Conservation (phyloP, 179 eudicot species). For the Spinacia oleracea region DNA sequence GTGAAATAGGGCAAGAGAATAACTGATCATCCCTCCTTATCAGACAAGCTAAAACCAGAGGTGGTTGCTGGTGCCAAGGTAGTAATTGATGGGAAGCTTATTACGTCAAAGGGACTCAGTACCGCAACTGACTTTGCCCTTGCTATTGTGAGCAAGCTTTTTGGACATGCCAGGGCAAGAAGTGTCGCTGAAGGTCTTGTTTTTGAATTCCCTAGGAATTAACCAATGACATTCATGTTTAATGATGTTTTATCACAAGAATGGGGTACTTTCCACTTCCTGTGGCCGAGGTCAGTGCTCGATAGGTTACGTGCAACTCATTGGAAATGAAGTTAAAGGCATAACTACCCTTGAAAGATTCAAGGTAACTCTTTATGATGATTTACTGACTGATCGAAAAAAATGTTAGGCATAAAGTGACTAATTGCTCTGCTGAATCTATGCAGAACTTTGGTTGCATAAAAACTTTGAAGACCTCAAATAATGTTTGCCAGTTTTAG, state of each 20-base stretch:
- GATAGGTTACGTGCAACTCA: not conserved
- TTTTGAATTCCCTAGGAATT: conserved; percentile 59
- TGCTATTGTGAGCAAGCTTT: conserved; percentile 82
- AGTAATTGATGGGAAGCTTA: conserved; percentile 82
- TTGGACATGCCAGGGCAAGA: conserved; percentile 83
- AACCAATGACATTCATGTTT: not conserved
- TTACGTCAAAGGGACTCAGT: conserved; percentile 76
- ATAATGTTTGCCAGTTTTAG: not conserved
- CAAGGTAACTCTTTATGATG: not conserved
- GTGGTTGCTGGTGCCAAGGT: conserved; percentile 52
- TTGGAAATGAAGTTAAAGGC: conserved; percentile 1
- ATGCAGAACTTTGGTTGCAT: conserved; percentile 3
- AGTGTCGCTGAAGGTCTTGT: conserved; percentile 97
- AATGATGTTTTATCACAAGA: not conserved
- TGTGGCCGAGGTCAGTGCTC: not conserved
- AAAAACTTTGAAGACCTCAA: conserved; percentile 1
- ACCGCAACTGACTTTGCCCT: conserved; percentile 65
- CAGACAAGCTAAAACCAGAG: conserved; percentile 34
- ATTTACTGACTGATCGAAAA: not conserved
- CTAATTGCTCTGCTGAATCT: not conserved
- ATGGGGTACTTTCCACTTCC: not conserved
- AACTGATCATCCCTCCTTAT: conserved; percentile 54
- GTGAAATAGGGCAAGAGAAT: conserved; percentile 62
- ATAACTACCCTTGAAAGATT: not conserved
- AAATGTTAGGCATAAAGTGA: not conserved